These are phyloP conservation scores for Paramecium biaurelia DNA, from an alignment of 73 alveolate genomes.

Conservation along the genomic window DNA sequence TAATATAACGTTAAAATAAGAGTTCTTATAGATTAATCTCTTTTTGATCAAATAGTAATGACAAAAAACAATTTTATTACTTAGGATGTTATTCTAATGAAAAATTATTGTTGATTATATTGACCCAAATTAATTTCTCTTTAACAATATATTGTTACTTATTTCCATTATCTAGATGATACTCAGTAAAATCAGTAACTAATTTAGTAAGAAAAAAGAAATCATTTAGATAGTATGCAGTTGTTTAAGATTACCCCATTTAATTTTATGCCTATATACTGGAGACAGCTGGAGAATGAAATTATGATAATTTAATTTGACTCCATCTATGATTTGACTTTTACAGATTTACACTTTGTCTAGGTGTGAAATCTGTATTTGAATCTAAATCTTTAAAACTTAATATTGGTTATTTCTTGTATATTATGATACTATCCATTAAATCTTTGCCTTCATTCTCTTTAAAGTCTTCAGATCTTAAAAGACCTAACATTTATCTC, in stretches of 20 bases:
- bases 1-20: background rate
- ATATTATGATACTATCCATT: background rate
- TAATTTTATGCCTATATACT: background rate
- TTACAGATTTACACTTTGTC: background rate
- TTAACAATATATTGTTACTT: background rate
- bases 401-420: background rate
- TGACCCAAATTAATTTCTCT: conserved; percentile 8
- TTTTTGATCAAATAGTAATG: background rate
- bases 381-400: background rate
- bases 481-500: background rate
- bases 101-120: background rate
- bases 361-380: background rate
- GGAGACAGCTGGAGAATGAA: background rate
- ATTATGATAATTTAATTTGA: background rate
- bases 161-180: background rate
- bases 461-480: background rate
- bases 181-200: background rate
- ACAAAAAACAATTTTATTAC: background rate
- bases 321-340: background rate
- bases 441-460: background rate
- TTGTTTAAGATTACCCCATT: background rate
- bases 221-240: background rate
- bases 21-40: background rate
- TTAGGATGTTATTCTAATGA: background rate
- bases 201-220: background rate